These are phyloP conservation scores for Colletotrichum euphorbiae DNA, from an alignment of 2,329 filamentous ascomycete genomes.

Conservation along the genomic window DNA sequence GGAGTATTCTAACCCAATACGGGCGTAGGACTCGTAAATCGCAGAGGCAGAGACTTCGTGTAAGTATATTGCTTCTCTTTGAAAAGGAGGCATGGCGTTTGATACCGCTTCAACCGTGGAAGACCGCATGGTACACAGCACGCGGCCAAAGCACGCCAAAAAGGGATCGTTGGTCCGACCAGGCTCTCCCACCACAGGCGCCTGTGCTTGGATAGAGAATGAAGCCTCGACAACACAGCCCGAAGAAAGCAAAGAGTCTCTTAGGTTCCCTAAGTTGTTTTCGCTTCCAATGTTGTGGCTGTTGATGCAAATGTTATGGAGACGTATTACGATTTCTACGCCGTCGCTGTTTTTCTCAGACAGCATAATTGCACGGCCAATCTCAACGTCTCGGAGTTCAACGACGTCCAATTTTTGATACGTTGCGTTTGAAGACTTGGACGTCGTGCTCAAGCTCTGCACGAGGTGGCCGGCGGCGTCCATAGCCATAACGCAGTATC, in stretches of 20 bases:
- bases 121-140: not conserved
- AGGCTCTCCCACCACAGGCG: not conserved
- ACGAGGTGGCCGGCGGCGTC: slow-evolving; percentile 50
- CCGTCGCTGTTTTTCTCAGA: not conserved
- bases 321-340: not conserved
- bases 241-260: too few relatives aligned
- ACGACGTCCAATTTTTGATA: not conserved
- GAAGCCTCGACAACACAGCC: not conserved
- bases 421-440: too few relatives aligned
- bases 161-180: slow-evolving; percentile 1
- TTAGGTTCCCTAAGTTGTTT: too few relatives aligned
- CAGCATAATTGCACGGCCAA: slow-evolving; percentile 18
- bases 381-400: slow-evolving; percentile 5
- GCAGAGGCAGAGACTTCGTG: not conserved
- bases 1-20: not conserved
- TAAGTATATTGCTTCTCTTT: not conserved
- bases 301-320: not conserved
- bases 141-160: not conserved
- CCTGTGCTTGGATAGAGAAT: slow-evolving; percentile 4
- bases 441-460: not conserved
- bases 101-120: not conserved
- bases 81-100: slow-evolving; percentile 2
- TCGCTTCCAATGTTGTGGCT: not conserved
- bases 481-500: slow-evolving; percentile 56
- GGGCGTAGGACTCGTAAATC: not conserved